These are phyloP conservation scores for Lumnitzera littorea DNA, from an alignment of 345 rosid genomes.

Conservation along the genomic window DNA sequence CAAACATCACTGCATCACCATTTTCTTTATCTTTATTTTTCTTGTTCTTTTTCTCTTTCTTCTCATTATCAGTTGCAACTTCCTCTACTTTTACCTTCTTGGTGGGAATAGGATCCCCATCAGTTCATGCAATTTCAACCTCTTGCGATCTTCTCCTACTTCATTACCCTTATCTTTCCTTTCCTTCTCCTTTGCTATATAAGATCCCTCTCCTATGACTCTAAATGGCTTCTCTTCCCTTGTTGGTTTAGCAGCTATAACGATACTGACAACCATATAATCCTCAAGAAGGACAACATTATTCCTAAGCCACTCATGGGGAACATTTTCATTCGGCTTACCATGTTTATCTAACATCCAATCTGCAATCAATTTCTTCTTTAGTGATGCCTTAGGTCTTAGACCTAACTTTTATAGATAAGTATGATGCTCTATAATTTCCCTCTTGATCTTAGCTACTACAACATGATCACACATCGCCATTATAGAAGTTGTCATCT, in stretches of 20 bases:
- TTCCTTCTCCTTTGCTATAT: conserved; percentile 19
- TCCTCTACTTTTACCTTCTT: conserved; percentile 50
- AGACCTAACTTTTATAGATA: conserved; percentile 95
- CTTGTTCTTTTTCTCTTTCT: conserved; percentile 40
- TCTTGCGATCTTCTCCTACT: conserved; percentile 40
- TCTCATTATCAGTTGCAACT: conserved; percentile 35
- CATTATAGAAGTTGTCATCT: conserved; percentile 95
- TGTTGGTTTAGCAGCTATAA: conserved; percentile 42
- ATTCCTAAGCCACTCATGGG: conserved; percentile 73
- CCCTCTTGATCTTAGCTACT: conserved; percentile 94
- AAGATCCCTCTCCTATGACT: conserved; percentile 12
- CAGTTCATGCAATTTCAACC: conserved; percentile 38
- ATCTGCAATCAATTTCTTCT: conserved; percentile 74
- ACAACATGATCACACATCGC: conserved; percentile 95
- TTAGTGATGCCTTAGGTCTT: conserved; percentile 79
- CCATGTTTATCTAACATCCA: conserved; percentile 89
- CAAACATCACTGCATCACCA: conserved; percentile 20
- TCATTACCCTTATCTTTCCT: conserved; percentile 25
- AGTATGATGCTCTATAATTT: conserved; percentile 93
- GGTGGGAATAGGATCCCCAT: conserved; percentile 32
- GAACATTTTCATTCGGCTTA: conserved; percentile 73
- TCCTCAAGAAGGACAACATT: conserved; percentile 59
- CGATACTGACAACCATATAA: conserved; percentile 59
- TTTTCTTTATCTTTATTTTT: conserved; percentile 47
- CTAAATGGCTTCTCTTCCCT: conserved; percentile 2